Evolutionary conservation across 1,284 basidiomycete species (phyloP).

Genomic region (Ceratobasidium papillatum): DNA sequence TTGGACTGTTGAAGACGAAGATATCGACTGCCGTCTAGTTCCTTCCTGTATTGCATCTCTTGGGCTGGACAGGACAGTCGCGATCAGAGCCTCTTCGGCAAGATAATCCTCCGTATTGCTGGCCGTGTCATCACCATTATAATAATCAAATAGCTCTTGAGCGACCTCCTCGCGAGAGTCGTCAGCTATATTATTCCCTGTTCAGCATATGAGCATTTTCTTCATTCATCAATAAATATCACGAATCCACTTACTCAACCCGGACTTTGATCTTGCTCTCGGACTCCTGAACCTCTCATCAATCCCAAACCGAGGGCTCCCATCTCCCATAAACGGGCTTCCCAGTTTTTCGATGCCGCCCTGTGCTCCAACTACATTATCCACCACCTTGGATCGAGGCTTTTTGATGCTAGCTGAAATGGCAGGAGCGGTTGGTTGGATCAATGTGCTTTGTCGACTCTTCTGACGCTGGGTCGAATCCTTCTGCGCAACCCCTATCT

Average conservation of each 20-base stretch:
- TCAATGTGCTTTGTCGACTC: background rate
- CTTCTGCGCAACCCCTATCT: background rate
- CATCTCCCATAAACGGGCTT: constrained; percentile 38
- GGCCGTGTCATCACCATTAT: background rate
- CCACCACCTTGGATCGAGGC: background rate
- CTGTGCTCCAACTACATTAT: background rate
- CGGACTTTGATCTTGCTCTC: constrained; percentile 12
- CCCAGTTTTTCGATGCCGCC: constrained; percentile 2
- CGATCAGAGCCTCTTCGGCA: background rate
- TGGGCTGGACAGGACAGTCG: constrained; percentile 16
- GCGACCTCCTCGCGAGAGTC: background rate
- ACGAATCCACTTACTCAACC: constrained; percentile 14
- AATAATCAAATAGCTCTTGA: constrained; percentile 21
- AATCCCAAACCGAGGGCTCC: constrained; percentile 36
- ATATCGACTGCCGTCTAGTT: no score
- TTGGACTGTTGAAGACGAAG: constrained; percentile 1
- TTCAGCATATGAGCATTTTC: background rate
- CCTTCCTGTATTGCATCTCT: background rate
- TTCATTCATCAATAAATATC: background rate
- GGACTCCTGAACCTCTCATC: constrained; percentile 39
- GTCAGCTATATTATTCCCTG: constrained; percentile 2
- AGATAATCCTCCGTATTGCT: background rate
- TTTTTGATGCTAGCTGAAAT: background rate
- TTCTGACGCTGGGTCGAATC: background rate
- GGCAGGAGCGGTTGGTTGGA: background rate